Evolutionary conservation across 176 grass and related monocot genomes (phyloP), one percentile per base, ranked within the genome.

Genomic region (Musa itinerans): DNA sequence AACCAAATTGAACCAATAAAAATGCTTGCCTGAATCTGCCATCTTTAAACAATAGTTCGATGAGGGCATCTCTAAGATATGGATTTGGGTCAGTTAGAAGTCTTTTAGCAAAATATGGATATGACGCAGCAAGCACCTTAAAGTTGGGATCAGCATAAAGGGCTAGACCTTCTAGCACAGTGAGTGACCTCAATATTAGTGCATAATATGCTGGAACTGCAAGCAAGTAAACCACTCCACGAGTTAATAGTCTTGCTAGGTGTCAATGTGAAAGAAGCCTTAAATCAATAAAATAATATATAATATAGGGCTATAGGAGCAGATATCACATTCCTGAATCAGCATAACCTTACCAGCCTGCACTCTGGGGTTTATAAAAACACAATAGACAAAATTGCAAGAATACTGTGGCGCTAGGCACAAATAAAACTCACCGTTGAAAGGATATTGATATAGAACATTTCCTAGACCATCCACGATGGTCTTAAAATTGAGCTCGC

Each of bases 81-180:
- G 94, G 94, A 84, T 98, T 93, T 25, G 94, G 90, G 89, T 98
- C 94, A 19, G 94, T 98, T 26, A 98, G 86, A 59, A 98, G 80
- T 74, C 94, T 90, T 85, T 98, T 98, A 71, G 94, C 94, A 86
- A 98, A 98, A 81, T 98, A 98, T 65, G 94, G 94, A 76, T 98
- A 98, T 49, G 94, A 98, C 19, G 94, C 94, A 82, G 94, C 94
- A n/a, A 98, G 88, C 86, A 98, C 94, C 84, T 98, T 98, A 83
- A 93, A 98, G 79, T 98, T 80, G 8, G 94, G 94, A 69, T 98
- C 94, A 68, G 94, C 88, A 82, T 93, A 91, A 26, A 98, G 84
- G 19, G 94, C 94, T 75, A 98, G 71, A 85, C 94, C 94, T 87
- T 98, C 94, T 72, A 98, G 82, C 68, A 98, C 94, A 65, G 94